Percentiles rank a stretch among this genome's conserved stretches.
phyloP scores from a whole-genome alignment of 192 early-diverging fungal genomes.

The Linnemannia exigua region DNA sequence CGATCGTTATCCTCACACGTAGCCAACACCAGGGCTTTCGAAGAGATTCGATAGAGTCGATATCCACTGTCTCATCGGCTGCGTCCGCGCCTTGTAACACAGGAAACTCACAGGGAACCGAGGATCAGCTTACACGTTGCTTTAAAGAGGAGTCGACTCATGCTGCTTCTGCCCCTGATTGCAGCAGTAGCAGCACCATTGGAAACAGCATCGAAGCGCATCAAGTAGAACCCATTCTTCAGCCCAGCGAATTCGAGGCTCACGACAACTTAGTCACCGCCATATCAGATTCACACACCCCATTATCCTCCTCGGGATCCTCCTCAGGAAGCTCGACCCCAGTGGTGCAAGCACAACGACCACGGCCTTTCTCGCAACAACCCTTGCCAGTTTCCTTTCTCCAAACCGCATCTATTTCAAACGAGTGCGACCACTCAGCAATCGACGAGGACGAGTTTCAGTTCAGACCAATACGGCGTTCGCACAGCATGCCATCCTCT shows the following conservation, averaged over 20 bases:
- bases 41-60: not conserved
- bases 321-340: not conserved
- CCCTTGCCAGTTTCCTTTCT: not conserved
- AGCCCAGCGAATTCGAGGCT: not conserved
- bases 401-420: not conserved
- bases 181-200: too few relatives aligned
- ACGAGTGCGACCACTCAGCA: not conserved
- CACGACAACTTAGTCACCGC: not conserved
- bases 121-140: not conserved
- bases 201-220: not conserved
- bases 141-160: not conserved
- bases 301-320: not conserved
- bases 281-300: not conserved
- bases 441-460: not conserved
- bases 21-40: not conserved
- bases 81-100: not conserved
- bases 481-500: constrained; percentile 22
- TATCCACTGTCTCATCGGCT: not conserved
- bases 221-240: not conserved
- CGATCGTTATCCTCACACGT: not conserved
- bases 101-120: not conserved
- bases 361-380: not conserved
- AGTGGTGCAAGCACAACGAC: not conserved
- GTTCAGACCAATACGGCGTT: not conserved
- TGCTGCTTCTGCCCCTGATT: not conserved